Conservation (phyloP, 1,139 yeast genomes). For the Eremothecium cymbalariae region DNA sequence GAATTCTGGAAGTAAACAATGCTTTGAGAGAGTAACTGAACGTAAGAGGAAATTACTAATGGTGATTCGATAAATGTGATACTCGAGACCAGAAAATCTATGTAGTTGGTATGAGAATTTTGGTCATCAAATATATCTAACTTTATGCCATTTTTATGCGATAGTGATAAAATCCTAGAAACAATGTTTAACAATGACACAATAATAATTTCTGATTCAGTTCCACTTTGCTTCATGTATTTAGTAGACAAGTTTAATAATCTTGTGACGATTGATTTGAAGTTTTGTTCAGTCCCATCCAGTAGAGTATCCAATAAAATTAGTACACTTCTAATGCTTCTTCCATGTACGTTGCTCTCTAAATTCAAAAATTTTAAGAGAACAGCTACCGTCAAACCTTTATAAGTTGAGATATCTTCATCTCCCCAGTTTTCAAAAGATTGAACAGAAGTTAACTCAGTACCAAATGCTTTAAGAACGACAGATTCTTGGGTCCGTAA, state of each 20-base stretch:
- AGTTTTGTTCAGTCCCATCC: constrained; percentile 50
- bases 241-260: constrained; percentile 31
- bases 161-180: constrained; percentile 27
- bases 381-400: constrained; percentile 43
- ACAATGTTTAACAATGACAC: constrained; percentile 29
- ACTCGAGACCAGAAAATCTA: constrained; percentile 31
- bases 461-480: constrained; percentile 41
- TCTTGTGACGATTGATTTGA: constrained; percentile 35
- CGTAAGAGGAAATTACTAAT: constrained; percentile 28
- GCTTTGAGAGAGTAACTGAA: constrained; percentile 30
- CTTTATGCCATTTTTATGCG: constrained; percentile 27
- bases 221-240: constrained; percentile 22
- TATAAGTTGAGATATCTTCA: constrained; percentile 52
- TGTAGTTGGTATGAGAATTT: constrained; percentile 28
- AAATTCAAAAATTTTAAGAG: constrained; percentile 40
- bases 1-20: constrained; percentile 26
- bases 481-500: constrained; percentile 39
- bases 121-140: constrained; percentile 30
- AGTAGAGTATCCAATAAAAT: constrained; percentile 40
- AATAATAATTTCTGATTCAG: constrained; percentile 28
- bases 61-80: constrained; percentile 27
- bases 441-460: constrained; percentile 48
- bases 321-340: constrained; percentile 34
- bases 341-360: constrained; percentile 27
- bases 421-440: constrained; percentile 33